Evolutionary conservation across 768 basidiomycete species (phyloP), one percentile per base, ranked within the genome.

Genomic region (Chalciporus piperatus): DNA sequence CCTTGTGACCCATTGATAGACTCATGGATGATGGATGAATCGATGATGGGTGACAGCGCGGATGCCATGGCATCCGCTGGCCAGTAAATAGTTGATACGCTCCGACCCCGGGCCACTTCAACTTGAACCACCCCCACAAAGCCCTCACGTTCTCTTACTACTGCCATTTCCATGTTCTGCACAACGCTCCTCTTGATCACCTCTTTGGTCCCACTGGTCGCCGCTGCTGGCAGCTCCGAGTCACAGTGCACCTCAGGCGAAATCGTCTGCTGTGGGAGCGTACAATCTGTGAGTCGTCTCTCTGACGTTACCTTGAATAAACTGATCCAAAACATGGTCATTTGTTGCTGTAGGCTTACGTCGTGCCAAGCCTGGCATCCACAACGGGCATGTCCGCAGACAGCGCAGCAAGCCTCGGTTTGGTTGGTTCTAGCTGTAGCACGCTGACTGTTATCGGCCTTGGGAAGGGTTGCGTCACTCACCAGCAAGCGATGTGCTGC

Each of bases 401-500:
- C 16, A 40, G 30, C 25, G 57, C 57, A n/a, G 51, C 51, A 22
- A 10, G 28, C 45, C 41, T 56, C n/a, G 59, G 59, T 28, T 19
- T 59, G 28, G 59, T 60, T 28, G 52, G 55, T 19, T 40, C 23
- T 16, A 4, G 39, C 14, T 60, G 52, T 45, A 49, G 47, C 7
- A 27, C 33, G 1, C 38, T 60, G 22, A 60, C 46, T 16, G 55
- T 57, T 23, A 60, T 59, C 13, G 52, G 55, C 14, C 41, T 16
- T 16, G 58, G 54, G 45, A 47, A 22, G 30, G 46, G 40, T 13
- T 54, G 55, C 8, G 49, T 33, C n/a, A 59, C 54, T 5, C 50
- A 30, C 22, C 54, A 60, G 28, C 3, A 40, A 3, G 54, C 59
- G 1, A 5, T 59, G 25, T 60, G 59, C 38, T 60, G 58, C 35